These are phyloP conservation scores for Agaricus sinodeliciosus DNA, from an alignment of 768 basidiomycete species.

Conservation along the genomic window DNA sequence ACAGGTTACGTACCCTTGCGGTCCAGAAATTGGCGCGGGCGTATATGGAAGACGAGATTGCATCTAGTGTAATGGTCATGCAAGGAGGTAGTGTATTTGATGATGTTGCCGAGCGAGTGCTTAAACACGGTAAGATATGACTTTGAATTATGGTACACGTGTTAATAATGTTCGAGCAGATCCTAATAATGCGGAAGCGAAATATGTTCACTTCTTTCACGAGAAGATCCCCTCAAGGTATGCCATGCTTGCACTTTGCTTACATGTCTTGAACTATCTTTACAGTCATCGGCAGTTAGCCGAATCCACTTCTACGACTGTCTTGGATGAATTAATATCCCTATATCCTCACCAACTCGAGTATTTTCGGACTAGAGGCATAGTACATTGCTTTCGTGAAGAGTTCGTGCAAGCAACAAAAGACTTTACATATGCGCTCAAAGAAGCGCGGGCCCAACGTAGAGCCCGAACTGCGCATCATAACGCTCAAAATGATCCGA, in stretches of 20 bases:
- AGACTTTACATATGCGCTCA: conserved; percentile 78
- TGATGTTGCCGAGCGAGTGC: conserved; percentile 83
- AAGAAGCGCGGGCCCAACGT: conserved; percentile 66
- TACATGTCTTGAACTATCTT: conserved; percentile 4
- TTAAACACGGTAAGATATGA: conserved; percentile 44
- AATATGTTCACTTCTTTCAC: conserved; percentile 91
- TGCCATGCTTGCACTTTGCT: conserved; percentile 14
- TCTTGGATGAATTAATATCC: conserved; percentile 75
- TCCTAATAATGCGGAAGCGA: conserved; percentile 70
- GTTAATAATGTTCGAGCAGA: conserved; percentile 34
- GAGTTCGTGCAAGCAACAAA: conserved; percentile 69
- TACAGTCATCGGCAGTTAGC: conserved; percentile 62
- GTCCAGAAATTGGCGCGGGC: conserved; percentile 85
- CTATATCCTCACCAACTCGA: conserved; percentile 71
- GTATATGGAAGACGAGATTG: conserved; percentile 85
- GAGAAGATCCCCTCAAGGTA: conserved; percentile 92
- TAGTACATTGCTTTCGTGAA: conserved; percentile 85
- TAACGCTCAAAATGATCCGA: conserved; percentile 27
- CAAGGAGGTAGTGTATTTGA: conserved; percentile 91
- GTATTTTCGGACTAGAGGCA: conserved; percentile 84
- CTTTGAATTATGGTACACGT: background rate
- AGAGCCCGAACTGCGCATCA: conserved; percentile 56
- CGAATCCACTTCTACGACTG: conserved; percentile 72
- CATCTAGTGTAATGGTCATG: conserved; percentile 92
- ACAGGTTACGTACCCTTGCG: conserved; percentile 72